phyloP scores from a whole-genome alignment of 2,329 filamentous ascomycete species.

The Pyricularia pennisetigena region DNA sequence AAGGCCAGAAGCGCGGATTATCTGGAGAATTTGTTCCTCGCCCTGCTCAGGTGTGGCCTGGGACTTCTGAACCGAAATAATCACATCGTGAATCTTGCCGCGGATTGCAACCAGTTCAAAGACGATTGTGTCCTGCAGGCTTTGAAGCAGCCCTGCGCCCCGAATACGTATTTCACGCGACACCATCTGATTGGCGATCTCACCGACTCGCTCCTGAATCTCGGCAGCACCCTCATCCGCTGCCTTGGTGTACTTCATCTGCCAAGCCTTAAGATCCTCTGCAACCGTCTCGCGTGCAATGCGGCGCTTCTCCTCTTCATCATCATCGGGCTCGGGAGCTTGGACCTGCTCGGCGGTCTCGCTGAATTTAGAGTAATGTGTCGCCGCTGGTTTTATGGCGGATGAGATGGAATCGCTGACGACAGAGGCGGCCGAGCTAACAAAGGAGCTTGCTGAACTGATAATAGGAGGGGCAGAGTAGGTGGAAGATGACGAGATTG shows the following conservation, averaged over 20 bases:
- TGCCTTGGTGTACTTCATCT: conserved; percentile 76
- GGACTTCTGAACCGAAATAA: conserved; percentile 40
- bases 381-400: background rate
- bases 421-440: conserved; percentile 2
- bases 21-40: conserved; percentile 31
- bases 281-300: conserved; percentile 56
- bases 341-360: conserved; percentile 21
- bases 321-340: conserved; percentile 34
- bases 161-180: conserved; percentile 54
- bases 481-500: conserved; percentile 13
- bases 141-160: conserved; percentile 55
- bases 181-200: conserved; percentile 46
- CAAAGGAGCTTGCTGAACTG: conserved; percentile 1
- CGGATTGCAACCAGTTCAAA: conserved; percentile 58
- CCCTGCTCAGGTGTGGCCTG: conserved; percentile 22
- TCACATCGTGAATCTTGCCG: conserved; percentile 52
- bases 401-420: conserved; percentile 2
- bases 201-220: conserved; percentile 60
- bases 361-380: conserved; percentile 1
- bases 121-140: conserved; percentile 58
- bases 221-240: conserved; percentile 69
- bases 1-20: conserved; percentile 58
- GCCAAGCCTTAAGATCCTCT: conserved; percentile 75
- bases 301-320: conserved; percentile 45
- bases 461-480: background rate